Conservation (phyloP, 108 stramenopile genomes). For the Skeletonema grethae region DNA sequence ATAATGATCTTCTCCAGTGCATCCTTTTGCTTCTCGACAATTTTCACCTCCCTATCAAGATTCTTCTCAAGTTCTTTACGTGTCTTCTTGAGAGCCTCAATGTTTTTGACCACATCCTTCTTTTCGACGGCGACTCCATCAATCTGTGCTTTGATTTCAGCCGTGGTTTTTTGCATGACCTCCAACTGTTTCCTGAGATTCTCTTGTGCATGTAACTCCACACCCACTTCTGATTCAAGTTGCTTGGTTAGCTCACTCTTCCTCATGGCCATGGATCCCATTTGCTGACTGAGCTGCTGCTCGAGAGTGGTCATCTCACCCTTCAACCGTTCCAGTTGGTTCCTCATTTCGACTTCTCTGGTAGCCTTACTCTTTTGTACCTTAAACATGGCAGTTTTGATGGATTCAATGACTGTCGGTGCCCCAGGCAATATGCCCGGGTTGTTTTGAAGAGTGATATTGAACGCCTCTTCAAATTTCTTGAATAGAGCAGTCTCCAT, state of each 20-base stretch:
- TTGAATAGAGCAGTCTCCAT: conserved; percentile 20
- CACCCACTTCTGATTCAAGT: neutral
- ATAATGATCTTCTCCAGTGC: conserved; percentile 28
- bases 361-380: conserved; percentile 20
- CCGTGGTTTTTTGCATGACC: neutral
- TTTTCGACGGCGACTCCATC: conserved; percentile 26
- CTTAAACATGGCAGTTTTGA: conserved; percentile 33
- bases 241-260: conserved; percentile 12
- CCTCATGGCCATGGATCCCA: conserved; percentile 28
- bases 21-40: conserved; percentile 31
- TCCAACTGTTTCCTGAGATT: conserved; percentile 17
- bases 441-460: conserved; percentile 35
- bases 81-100: conserved; percentile 23
- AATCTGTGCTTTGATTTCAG: conserved; percentile 16
- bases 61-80: conserved; percentile 26
- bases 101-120: conserved; percentile 31
- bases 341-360: conserved; percentile 29
- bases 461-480: conserved; percentile 44
- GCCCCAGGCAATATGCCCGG: conserved; percentile 38
- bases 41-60: conserved; percentile 36
- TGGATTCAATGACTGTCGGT: conserved; percentile 24
- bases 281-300: conserved; percentile 26
- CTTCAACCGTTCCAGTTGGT: conserved; percentile 21
- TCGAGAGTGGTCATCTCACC: conserved; percentile 29
- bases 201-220: neutral